These are phyloP conservation scores for Melampsora larici-populina DNA, from an alignment of 1,284 basidiomycete species.

Conservation along the genomic window DNA sequence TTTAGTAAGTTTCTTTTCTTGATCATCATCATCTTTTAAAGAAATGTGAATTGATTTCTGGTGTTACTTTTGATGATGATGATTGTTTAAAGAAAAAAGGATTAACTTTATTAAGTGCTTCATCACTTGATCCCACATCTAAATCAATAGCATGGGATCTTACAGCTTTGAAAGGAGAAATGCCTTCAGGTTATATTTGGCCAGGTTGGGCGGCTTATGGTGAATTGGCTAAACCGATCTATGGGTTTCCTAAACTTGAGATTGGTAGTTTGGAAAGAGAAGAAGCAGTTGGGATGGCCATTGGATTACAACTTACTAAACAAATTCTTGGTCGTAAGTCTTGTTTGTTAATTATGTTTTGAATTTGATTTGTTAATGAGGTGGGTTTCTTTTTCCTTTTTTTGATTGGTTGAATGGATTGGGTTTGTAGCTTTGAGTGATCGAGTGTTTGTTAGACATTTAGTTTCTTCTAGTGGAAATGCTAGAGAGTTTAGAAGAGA, in stretches of 20 bases:
- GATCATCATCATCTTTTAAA: not conserved
- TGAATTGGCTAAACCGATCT: slow-evolving; percentile 13
- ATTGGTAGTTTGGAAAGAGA: slow-evolving; percentile 17
- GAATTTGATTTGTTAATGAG: not conserved
- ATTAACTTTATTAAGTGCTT: slow-evolving; percentile 1
- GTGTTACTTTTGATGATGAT: not conserved
- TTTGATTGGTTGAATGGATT: not conserved
- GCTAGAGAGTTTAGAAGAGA: slow-evolving; percentile 37
- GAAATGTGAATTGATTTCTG: not conserved
- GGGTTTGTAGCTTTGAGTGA: slow-evolving; percentile 10
- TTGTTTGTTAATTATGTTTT: not conserved
- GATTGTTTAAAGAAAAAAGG: slow-evolving; percentile 3
- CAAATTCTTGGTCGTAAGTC: slow-evolving; percentile 30
- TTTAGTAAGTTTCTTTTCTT: slow-evolving; percentile 7
- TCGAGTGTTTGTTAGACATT: slow-evolving; percentile 33
- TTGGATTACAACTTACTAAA: slow-evolving; percentile 21
- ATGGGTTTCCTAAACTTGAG: slow-evolving; percentile 5
- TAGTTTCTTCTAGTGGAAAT: slow-evolving; percentile 30
- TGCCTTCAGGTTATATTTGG: slow-evolving; percentile 9
- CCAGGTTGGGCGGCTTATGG: slow-evolving; percentile 30
- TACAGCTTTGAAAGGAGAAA: not conserved
- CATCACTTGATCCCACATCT: slow-evolving; percentile 6
- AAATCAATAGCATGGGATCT: slow-evolving; percentile 35
- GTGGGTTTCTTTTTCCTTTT: not conserved
- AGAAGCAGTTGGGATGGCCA: slow-evolving; percentile 22